Evolutionary conservation across 2,329 filamentous ascomycete genomes (phyloP), one percentile per base, ranked within the genome.

Genomic region (Pezicula neosporulosa): DNA sequence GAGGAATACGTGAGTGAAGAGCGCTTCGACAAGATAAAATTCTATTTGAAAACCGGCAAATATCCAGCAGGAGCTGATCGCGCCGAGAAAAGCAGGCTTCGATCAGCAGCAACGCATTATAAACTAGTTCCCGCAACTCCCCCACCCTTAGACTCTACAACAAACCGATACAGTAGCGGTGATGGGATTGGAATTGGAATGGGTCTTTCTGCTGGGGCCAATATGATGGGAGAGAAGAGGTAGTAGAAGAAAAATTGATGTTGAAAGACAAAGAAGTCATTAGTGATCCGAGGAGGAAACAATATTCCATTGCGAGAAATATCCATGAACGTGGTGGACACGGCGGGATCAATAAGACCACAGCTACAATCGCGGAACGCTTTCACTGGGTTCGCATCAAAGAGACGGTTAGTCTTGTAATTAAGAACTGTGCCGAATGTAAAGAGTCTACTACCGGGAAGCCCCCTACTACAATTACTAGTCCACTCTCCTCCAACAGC

Each of bases 331-430:
- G 77, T 51, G 80, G 86, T 37, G 27, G 42, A 39, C 94, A 99
- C 66, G 90, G 88, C 6, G 94, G 94, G 47, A 97, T 97, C 77
- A 99, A 99, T 77, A 97, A 97, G 75, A 97, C 93, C 0, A 97
- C 93, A 1, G 92, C 93, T 18, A 87, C 85, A 18, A 96, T 99
- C 63, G 90, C 93, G 10, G 90, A 97, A 66, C 88, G 87, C 65
- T 97, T 93, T 67, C 94, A 97, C 72, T 99, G 94, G 94, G 92
- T 95, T 44, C 83, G 93, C 55, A 97, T 97, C 74, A 99, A 97
- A 69, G 92, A 97, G 71, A 97, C 93, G 1, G 94, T 97, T 55
- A 94, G 88, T 67, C 86, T 93, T 67, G 92, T 96, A 61, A 96
- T 97, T 70, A 87, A 89, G 62, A 93, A 94, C 63, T 99, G 94